Evolutionary conservation across 2,329 filamentous ascomycete species (phyloP).

Genomic region (Colletotrichum aenigma): DNA sequence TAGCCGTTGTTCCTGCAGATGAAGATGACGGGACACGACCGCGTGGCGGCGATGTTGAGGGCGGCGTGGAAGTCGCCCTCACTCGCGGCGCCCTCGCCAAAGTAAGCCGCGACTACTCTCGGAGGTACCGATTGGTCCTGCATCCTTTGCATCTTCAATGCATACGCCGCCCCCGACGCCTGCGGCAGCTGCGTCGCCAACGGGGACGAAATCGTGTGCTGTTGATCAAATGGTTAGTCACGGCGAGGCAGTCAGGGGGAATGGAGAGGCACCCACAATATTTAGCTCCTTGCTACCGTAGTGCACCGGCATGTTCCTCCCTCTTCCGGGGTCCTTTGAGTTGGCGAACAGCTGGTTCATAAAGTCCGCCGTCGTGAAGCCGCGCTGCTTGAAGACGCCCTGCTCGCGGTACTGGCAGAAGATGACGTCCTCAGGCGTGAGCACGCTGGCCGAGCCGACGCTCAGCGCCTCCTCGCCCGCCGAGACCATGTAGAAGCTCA

Average conservation of each 20-base stretch:
- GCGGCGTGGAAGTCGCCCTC: conserved; percentile 94
- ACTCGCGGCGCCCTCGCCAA: conserved; percentile 87
- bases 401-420: conserved; percentile 96
- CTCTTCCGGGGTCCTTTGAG: conserved; percentile 76
- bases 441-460: conserved; percentile 83
- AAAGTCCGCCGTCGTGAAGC: conserved; percentile 85
- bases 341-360: conserved; percentile 97
- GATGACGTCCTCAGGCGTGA: conserved; percentile 84
- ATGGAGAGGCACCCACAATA: conserved; percentile 63
- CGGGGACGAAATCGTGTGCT: conserved; percentile 85
- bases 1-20: conserved; percentile 94
- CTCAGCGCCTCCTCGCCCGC: conserved; percentile 94
- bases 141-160: conserved; percentile 79
- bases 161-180: conserved; percentile 85
- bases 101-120: conserved; percentile 81
- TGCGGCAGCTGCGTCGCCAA: conserved; percentile 90
- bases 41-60: conserved; percentile 87
- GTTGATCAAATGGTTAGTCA: neutral
- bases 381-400: conserved; percentile 87
- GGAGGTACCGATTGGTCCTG: conserved; percentile 71
- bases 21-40: conserved; percentile 86
- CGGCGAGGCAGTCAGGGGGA: neutral
- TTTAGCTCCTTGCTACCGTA: conserved; percentile 86
- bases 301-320: conserved; percentile 97
- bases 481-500: conserved; percentile 98